Conservation (phyloP, 2,329 filamentous ascomycete genomes). For the Claviceps capensis region DNA sequence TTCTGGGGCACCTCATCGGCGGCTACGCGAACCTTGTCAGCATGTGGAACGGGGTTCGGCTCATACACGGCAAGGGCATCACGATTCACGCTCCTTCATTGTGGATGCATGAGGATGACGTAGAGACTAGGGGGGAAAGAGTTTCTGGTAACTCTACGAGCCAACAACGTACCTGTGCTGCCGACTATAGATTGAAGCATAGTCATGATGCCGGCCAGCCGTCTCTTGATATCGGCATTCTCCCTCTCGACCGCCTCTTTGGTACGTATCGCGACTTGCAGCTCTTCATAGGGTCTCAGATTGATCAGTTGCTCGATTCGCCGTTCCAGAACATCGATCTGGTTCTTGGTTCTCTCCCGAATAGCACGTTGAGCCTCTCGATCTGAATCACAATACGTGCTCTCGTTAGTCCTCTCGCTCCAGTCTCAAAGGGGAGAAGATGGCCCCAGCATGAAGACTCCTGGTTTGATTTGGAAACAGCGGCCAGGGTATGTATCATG, state of each 20-base stretch:
- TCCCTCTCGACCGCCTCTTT: slow-evolving; percentile 68
- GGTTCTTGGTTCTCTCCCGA: slow-evolving; percentile 65
- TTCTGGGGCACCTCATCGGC: background rate
- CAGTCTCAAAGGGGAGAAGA: too few relatives aligned
- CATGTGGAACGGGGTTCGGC: background rate
- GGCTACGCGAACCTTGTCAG: background rate
- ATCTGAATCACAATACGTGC: slow-evolving; percentile 34
- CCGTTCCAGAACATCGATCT: slow-evolving; percentile 62
- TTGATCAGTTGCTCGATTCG: slow-evolving; percentile 63
- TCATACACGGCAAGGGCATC: background rate
- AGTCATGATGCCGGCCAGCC: slow-evolving; percentile 50
- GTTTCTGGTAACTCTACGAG: too few relatives aligned
- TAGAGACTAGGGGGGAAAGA: background rate
- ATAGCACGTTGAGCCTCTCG: slow-evolving; percentile 78
- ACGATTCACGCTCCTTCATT: too few relatives aligned
- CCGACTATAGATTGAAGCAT: slow-evolving; percentile 47
- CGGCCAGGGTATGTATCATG: background rate
- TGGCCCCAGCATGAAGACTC: too few relatives aligned
- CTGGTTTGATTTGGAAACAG: background rate
- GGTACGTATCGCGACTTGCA: slow-evolving; percentile 60
- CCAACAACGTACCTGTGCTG: slow-evolving; percentile 12
- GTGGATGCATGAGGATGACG: background rate
- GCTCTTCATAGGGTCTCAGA: slow-evolving; percentile 71
- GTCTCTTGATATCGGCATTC: slow-evolving; percentile 62
- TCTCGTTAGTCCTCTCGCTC: background rate